Percentiles rank a stretch among this genome's conserved stretches.
Conservation (phyloP, 176 grass and related monocot genomes). For the bread wheat (Triticum aestivum) region DNA sequence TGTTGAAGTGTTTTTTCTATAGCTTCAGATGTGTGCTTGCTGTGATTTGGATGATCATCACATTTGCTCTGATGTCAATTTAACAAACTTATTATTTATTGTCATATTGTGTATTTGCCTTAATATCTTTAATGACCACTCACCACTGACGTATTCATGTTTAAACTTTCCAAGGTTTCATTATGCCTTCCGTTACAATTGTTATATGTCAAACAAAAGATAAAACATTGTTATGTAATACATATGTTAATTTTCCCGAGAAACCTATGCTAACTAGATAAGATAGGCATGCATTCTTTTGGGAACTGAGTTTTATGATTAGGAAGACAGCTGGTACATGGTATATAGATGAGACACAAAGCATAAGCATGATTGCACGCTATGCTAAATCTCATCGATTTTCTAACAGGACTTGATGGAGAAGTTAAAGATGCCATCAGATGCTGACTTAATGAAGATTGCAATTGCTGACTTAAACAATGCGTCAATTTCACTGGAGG, state of each 20-base stretch:
- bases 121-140: neutral
- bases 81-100: neutral
- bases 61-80: neutral
- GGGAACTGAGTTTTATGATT: neutral
- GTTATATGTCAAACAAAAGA: neutral
- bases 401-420: conserved; percentile 82
- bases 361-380: neutral
- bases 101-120: neutral
- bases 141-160: neutral
- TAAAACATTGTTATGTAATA: neutral
- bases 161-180: neutral
- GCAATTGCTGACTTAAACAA: conserved; percentile 84
- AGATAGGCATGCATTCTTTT: neutral
- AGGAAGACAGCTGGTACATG: neutral
- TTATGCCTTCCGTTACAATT: neutral
- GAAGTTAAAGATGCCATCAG: conserved; percentile 82
- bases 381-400: neutral
- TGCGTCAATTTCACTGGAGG: conserved; percentile 74
- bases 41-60: conserved; percentile 5
- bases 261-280: neutral
- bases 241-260: neutral
- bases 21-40: neutral
- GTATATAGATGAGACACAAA: conserved; percentile 8
- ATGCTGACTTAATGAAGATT: conserved; percentile 90
- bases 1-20: neutral